These are phyloP conservation scores for Zelonia costaricensis DNA, from an alignment of 208 protist species.

Conservation along the genomic window DNA sequence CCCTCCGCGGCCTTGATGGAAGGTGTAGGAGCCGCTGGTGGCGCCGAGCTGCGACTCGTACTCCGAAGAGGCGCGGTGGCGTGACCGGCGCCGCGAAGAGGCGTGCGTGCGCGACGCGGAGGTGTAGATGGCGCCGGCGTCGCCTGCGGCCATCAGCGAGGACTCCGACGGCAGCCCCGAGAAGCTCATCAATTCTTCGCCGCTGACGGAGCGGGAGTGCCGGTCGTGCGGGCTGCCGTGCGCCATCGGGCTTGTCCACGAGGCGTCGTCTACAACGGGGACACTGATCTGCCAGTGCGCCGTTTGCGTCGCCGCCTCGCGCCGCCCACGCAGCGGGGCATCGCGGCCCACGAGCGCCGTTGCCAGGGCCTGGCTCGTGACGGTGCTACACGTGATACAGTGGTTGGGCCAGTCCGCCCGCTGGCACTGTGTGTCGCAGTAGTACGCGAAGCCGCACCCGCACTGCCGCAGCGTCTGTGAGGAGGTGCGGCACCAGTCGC, in stretches of 20 bases:
- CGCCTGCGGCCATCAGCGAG: background rate
- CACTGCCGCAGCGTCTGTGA: constrained; percentile 29
- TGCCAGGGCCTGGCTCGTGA: background rate
- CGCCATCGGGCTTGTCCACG: background rate
- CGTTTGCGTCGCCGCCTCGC: constrained; percentile 26
- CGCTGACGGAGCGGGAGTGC: constrained; percentile 6
- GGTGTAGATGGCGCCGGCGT: no score
- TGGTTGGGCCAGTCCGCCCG: constrained; percentile 47
- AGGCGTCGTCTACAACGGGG: constrained; percentile 6
- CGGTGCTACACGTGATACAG: constrained; percentile 16
- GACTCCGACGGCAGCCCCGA: no score
- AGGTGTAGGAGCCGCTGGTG: background rate
- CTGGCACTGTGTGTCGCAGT: constrained; percentile 47
- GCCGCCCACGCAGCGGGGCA: constrained; percentile 5
- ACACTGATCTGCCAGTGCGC: constrained; percentile 20
- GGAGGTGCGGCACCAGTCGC: constrained; percentile 19
- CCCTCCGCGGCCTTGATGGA: background rate
- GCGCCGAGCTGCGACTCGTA: constrained; percentile 5
- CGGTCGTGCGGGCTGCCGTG: constrained; percentile 1
- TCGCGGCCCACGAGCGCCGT: constrained; percentile 8
- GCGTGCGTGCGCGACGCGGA: background rate
- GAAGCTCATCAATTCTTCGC: background rate
- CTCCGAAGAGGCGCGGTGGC: background rate
- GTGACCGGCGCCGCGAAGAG: constrained; percentile 2
- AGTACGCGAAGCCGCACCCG: constrained; percentile 34